These are phyloP conservation scores for Celoporthe dispersa DNA, from an alignment of 2,329 filamentous ascomycete species.

Conservation along the genomic window DNA sequence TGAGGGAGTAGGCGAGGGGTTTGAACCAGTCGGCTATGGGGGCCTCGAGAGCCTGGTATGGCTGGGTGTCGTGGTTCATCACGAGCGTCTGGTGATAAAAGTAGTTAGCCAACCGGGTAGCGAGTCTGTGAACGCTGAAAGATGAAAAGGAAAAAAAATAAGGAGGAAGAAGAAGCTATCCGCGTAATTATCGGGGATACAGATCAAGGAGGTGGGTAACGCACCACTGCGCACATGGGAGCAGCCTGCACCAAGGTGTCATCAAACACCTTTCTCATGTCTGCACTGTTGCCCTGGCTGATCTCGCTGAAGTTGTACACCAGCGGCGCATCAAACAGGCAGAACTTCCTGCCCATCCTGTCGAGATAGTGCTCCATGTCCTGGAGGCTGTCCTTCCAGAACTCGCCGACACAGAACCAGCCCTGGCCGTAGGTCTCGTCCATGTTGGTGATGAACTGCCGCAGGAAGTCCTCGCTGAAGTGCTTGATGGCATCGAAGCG, in stretches of 20 bases:
- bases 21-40: slow-evolving; percentile 71
- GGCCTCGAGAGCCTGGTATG: slow-evolving; percentile 49
- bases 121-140: background rate
- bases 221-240: slow-evolving; percentile 43
- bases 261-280: slow-evolving; percentile 68
- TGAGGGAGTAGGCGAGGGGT: slow-evolving; percentile 71
- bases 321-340: slow-evolving; percentile 70
- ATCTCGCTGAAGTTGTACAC: slow-evolving; percentile 69
- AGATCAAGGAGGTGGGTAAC: slow-evolving; percentile 3
- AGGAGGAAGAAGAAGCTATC: background rate
- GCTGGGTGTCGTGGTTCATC: slow-evolving; percentile 71
- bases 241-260: slow-evolving; percentile 56
- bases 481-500: slow-evolving; percentile 76
- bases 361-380: slow-evolving; percentile 41
- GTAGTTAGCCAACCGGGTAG: background rate
- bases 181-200: no score
- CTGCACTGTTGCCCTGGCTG: slow-evolving; percentile 58
- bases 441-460: slow-evolving; percentile 64
- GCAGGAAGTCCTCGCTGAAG: slow-evolving; percentile 69
- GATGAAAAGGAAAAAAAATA: background rate
- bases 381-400: slow-evolving; percentile 44
- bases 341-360: slow-evolving; percentile 60
- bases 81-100: slow-evolving; percentile 60
- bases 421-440: slow-evolving; percentile 48
- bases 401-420: slow-evolving; percentile 46